Evolutionary conservation across 495 filamentous ascomycete genomes (phyloP), one percentile per base, ranked within the genome.

Genomic region (Penicillium psychrofluorescens): DNA sequence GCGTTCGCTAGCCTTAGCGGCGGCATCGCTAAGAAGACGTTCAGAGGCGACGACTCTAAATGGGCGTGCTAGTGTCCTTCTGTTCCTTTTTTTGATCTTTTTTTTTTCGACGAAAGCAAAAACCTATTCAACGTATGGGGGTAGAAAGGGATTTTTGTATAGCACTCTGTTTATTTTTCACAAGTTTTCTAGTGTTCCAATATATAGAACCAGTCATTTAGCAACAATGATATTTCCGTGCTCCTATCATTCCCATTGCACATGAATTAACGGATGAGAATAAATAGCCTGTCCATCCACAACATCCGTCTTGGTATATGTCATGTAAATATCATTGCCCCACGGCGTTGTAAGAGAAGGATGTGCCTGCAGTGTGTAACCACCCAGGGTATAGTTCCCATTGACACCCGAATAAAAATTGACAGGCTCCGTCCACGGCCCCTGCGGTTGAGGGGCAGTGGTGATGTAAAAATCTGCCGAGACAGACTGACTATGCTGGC

Each of bases 401-500:
- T 35, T 54, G n/a, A 48, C 51, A 8, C 51, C 54, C 0, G 53
- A 52, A 34, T 62, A 57, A 35, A 63, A 56, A 1, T 59, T 37
- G 30, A 44, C 31, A 4, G 58, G 51, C 12, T 38, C 39, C 13
- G 43, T 54, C 61, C 62, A 66, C 7, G 58, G 58, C 0, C 61
- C 62, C 39, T 53, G 45, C 9, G 56, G 50, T 8, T 40, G 44
- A n/a, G 59, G 53, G 4, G 61, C 48, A n/a, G 56, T 64, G 13
- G 58, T 58, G 33, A 66, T 54, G 31, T 54, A 59, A 48, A 60
- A 66, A 8, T 64, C 56, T 7, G 58, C 50, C 6, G 43, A 54
- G 38, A 55, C 42, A 36, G 39, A 53, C 1, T 29, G 29, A 29
- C 41, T 38, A 1, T 53, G 40, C 51, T 56, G 49, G 6, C 62